phyloP scores from a whole-genome alignment of 2,329 filamentous ascomycete genomes.

The Alternaria ventricosa region DNA sequence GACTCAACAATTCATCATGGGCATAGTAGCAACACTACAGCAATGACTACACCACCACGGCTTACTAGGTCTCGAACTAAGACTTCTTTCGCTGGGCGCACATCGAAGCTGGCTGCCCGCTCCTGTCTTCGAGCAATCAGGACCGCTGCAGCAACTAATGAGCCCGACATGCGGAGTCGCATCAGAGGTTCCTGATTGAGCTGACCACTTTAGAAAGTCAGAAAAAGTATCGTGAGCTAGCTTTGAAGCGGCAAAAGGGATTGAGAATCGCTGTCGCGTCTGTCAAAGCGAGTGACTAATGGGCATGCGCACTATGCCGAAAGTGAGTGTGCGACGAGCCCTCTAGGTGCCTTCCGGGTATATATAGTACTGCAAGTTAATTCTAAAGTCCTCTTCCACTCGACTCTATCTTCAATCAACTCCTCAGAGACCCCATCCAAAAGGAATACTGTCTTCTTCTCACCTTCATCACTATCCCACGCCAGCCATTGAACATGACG shows the following conservation, averaged over 20 bases:
- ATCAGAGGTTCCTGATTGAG: not conserved
- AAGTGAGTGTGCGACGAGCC: not conserved
- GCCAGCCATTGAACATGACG: not conserved
- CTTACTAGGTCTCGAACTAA: not conserved
- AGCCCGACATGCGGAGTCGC: not conserved
- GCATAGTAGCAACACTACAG: not conserved
- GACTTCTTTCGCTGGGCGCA: not conserved
- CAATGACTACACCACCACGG: not conserved
- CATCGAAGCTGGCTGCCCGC: not conserved
- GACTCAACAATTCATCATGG: not conserved
- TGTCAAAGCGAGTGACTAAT: not conserved
- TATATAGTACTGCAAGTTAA: not conserved
- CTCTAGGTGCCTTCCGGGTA: not conserved
- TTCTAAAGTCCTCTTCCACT: too few relatives aligned
- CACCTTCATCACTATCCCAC: not conserved
- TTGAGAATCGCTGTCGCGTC: too few relatives aligned
- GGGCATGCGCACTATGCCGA: too few relatives aligned
- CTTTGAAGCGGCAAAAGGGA: not conserved
- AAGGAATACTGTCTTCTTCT: not conserved
- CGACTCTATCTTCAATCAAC: too few relatives aligned
- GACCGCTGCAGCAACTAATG: not conserved
- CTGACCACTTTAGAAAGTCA: not conserved
- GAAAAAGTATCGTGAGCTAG: not conserved
- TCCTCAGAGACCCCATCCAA: too few relatives aligned
- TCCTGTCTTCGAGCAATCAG: not conserved